Base-by-base conservation (phyloP, 441 rosid genomes). In the Populus trichocarpa region DNA sequence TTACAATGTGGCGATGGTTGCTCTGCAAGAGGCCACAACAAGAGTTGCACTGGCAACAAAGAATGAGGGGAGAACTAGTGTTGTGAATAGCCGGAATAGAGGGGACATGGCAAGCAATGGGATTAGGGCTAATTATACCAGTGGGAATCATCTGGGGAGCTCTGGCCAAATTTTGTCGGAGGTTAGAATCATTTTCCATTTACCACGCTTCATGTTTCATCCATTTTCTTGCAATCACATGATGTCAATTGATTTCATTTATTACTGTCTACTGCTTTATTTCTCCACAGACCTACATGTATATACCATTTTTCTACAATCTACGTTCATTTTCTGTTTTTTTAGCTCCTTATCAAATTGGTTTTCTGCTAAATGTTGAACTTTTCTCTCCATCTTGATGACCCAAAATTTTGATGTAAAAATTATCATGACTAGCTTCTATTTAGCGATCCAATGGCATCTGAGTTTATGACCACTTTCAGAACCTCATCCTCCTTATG, bases 21-120 rank as follows among this genome's bases (percentile, higher is more conserved):
- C 90, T 73, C 81, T 96, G 82, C 90, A 89, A 85, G 94, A 90
- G 69, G 97, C 97, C 74, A 87, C 88, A 70, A 85, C 83, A 83
- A 91, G 80, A 78, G 94, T 95, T 79, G 85, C 87, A 16, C 64
- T 75, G 67, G 91, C 89, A 7, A 69, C 86, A 81, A 92, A 90
- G 84, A 88, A 83, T 75, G 93, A 88, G 3, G 88, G 89, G 73
- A 83, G 85, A 86, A 76, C 77, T 79, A 70, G 71, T 40, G 66
- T 78, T 75, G 74, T 75, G 36, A 89, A 88, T 74, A 87, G 95
- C 70, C 89, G 87, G 69, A 68, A 75, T 20, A 88, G 81, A 75
- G 87, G 85, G 50, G 79, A 81, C 69, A 59, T 74, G 65, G 82
- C 66, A 78, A 80, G 74, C 73, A 87, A 73, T 72, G 87, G 86